Evolutionary conservation across 352 stramenopile species (phyloP).

Genomic region (Achlya hypogyna): DNA sequence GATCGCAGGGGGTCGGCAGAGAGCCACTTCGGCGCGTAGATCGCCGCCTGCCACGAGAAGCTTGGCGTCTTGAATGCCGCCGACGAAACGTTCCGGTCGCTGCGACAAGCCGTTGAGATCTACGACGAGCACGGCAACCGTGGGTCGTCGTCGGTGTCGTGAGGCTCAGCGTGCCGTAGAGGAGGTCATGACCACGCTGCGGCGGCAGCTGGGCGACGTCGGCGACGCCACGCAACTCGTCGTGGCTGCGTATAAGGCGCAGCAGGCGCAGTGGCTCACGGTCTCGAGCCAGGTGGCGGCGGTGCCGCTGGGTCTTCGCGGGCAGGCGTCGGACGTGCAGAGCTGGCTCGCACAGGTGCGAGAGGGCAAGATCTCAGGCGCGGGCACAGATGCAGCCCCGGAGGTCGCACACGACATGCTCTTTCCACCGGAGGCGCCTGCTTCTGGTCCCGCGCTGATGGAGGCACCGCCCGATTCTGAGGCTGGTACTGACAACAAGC

Average conservation of each 20-base stretch:
- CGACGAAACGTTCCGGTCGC: not conserved
- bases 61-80: not conserved
- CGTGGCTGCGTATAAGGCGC: conserved; percentile 22
- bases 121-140: not conserved
- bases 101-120: not conserved
- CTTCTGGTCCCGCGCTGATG: not conserved
- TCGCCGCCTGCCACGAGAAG: not conserved
- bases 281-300: conserved; percentile 57
- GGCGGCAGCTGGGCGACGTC: not conserved
- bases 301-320: conserved; percentile 36
- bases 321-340: conserved; percentile 47
- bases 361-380: conserved; percentile 69
- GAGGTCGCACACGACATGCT: not conserved
- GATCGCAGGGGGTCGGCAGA: too few relatives aligned
- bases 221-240: not conserved
- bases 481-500: too few relatives aligned
- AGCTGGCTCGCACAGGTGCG: conserved; percentile 68
- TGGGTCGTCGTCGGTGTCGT: not conserved
- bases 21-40: not conserved
- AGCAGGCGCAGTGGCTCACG: conserved; percentile 58
- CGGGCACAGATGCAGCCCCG: conserved; percentile 32
- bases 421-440: not conserved
- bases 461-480: too few relatives aligned
- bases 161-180: not conserved
- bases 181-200: not conserved